Evolutionary conservation across 257 asterid species (phyloP).

Genomic region (Vinca minor): DNA sequence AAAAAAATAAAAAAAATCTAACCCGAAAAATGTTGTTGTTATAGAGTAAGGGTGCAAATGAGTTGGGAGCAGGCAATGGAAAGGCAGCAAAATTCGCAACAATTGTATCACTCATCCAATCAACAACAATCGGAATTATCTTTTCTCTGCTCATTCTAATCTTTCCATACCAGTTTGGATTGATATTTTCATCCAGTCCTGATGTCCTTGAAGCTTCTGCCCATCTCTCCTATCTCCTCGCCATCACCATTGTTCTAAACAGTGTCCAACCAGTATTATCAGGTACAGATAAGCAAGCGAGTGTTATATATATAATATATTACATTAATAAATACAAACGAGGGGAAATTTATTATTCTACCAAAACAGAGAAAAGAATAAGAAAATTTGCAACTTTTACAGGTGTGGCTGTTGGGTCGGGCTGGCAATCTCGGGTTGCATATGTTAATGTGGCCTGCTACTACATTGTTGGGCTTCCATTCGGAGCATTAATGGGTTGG

Average conservation of each 20-base stretch:
- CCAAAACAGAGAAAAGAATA: too few species aligned
- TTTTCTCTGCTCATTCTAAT: conserved; percentile 26
- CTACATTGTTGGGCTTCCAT: conserved; percentile 33
- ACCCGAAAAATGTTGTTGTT: neutral
- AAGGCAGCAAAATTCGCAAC: conserved; percentile 45
- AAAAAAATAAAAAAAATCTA: too few species aligned
- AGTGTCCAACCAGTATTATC: conserved; percentile 56
- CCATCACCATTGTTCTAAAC: conserved; percentile 41
- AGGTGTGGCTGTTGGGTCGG: conserved; percentile 61
- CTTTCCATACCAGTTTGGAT: conserved; percentile 27
- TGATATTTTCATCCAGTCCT: conserved; percentile 34
- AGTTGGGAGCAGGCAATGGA: conserved; percentile 51
- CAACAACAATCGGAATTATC: conserved; percentile 35
- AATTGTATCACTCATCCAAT: conserved; percentile 38
- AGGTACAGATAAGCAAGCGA: conserved; percentile 19
- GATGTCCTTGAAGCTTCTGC: conserved; percentile 32
- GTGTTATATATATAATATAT: too few species aligned
- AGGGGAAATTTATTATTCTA: too few species aligned
- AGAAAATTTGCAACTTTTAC: too few species aligned
- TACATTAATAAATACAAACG: too few species aligned
- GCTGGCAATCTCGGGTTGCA: conserved; percentile 49
- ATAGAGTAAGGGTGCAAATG: conserved; percentile 55
- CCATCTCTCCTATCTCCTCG: conserved; percentile 30
- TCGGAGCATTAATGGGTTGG: neutral
- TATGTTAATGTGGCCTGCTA: conserved; percentile 40